Conservation (phyloP, 2,329 filamentous ascomycete species). For the Tolypocladium tundrense region DNA sequence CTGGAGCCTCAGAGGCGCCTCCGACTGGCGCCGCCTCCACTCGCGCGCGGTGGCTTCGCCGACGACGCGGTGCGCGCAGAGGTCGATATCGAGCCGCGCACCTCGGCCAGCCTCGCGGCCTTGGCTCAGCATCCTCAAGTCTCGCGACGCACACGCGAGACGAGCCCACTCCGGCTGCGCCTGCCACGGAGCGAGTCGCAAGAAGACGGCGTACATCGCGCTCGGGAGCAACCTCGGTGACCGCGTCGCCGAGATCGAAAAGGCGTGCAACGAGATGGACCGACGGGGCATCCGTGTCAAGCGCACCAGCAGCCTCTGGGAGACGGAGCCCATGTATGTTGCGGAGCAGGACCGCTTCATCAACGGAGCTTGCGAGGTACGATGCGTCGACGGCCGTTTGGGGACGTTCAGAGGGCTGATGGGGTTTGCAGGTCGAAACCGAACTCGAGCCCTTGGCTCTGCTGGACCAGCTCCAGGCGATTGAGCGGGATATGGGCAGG, state of each 20-base stretch:
- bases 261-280: conserved; percentile 71
- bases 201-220: conserved; percentile 63
- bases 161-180: conserved; percentile 20
- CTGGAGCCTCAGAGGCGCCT: neutral
- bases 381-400: neutral
- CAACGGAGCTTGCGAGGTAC: conserved; percentile 84
- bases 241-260: conserved; percentile 73
- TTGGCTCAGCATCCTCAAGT: neutral
- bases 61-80: neutral
- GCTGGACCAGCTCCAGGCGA: conserved; percentile 70
- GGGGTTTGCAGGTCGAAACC: conserved; percentile 60
- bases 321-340: conserved; percentile 96
- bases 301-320: conserved; percentile 81
- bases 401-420: neutral
- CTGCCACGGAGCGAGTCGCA: conserved; percentile 21
- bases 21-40: neutral
- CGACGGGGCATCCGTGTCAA: conserved; percentile 60
- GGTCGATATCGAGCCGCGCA: neutral
- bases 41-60: neutral
- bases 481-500: conserved; percentile 71
- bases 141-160: neutral
- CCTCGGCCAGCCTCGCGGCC: neutral
- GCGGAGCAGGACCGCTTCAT: conserved; percentile 79
- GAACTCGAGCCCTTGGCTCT: conserved; percentile 63
- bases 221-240: conserved; percentile 90